phyloP scores from a whole-genome alignment of 345 rosid genomes.

The Hibiscus trionum region DNA sequence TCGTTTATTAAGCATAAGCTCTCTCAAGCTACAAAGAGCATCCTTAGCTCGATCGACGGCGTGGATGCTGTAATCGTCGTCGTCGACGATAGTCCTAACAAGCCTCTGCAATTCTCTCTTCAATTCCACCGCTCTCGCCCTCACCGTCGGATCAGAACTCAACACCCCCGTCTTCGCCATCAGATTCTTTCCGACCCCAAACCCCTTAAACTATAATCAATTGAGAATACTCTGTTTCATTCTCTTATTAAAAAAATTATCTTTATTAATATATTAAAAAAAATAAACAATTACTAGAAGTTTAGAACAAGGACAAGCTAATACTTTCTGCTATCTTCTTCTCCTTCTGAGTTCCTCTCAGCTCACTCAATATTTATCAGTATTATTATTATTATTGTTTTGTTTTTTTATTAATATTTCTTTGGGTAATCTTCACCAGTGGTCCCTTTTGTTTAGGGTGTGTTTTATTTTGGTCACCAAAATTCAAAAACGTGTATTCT shows the following conservation, averaged over 20 bases:
- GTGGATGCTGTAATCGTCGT: constrained; percentile 50
- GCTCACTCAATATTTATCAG: background rate
- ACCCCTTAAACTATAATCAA: background rate
- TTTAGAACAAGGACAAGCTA: background rate
- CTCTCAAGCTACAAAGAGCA: constrained; percentile 42
- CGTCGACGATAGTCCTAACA: constrained; percentile 53
- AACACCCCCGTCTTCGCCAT: constrained; percentile 64
- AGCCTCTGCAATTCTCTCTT: constrained; percentile 66
- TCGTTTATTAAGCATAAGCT: constrained; percentile 45
- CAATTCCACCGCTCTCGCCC: constrained; percentile 52
- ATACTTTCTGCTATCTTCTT: background rate
- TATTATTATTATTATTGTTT: background rate
- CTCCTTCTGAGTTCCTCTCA: background rate
- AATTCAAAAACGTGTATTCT: no score
- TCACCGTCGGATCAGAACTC: constrained; percentile 59
- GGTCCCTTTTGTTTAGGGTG: no score
- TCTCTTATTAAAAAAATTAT: background rate
- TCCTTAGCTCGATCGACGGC: constrained; percentile 65
- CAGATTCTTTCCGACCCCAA: background rate
- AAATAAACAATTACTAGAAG: background rate
- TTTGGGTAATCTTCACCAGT: no score
- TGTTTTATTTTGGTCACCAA: no score
- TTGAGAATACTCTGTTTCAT: constrained; percentile 15
- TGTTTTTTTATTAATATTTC: background rate
- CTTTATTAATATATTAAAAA: background rate